These are phyloP conservation scores for Serendipita sp. DNA, from an alignment of 1,284 basidiomycete genomes.

Conservation along the genomic window DNA sequence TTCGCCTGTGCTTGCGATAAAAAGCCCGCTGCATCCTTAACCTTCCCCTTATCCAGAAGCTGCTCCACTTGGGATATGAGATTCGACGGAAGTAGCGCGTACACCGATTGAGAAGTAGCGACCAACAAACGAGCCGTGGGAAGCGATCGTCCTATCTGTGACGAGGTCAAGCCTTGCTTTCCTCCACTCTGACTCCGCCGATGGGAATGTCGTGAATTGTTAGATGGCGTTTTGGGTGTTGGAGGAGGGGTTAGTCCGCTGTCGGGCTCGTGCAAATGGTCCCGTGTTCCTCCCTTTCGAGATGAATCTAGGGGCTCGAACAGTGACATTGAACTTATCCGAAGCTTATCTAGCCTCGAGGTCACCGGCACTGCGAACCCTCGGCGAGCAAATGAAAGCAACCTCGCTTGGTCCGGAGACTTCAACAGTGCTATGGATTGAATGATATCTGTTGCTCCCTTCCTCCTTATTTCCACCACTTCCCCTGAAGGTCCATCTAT, in stretches of 20 bases:
- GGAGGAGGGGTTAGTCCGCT: slow-evolving; percentile 14
- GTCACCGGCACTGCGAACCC: background rate
- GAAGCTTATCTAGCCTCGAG: background rate
- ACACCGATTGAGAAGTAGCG: slow-evolving; percentile 43
- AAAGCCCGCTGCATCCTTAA: slow-evolving; percentile 49
- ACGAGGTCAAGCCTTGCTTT: background rate
- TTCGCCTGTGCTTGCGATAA: slow-evolving; percentile 46
- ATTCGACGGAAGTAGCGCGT: slow-evolving; percentile 57
- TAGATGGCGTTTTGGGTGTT: slow-evolving; percentile 8
- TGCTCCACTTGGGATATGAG: slow-evolving; percentile 60
- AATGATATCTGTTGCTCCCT: background rate
- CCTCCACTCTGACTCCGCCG: background rate
- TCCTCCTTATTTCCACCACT: background rate
- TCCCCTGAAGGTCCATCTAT: background rate
- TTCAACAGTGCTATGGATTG: background rate
- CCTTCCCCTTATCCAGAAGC: slow-evolving; percentile 45
- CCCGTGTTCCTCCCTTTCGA: background rate
- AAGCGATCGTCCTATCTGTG: background rate
- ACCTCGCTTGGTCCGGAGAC: background rate
- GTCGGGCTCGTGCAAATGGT: background rate
- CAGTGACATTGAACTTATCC: background rate
- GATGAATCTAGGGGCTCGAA: background rate
- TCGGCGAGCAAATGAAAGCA: background rate
- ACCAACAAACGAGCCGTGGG: slow-evolving; percentile 41
- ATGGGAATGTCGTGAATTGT: background rate